Base-by-base conservation (phyloP, 768 basidiomycete genomes). In the Rhodotorula graminis region DNA sequence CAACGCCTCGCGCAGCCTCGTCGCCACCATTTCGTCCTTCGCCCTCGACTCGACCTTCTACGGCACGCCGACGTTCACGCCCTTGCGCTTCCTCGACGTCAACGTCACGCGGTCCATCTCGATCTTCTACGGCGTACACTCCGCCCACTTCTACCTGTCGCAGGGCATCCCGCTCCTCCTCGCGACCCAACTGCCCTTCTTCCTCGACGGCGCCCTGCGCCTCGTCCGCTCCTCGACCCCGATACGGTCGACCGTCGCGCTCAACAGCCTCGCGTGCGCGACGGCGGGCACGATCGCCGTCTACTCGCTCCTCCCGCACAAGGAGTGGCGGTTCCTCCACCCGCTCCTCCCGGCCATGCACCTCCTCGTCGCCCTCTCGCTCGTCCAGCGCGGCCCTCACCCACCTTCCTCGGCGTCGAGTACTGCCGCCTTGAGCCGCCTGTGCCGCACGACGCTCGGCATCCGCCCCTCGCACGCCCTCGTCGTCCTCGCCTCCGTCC, bases 261-360 rank as follows among this genome's bases (percentile, higher is more conserved):
- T 16, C 44, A 18, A 46, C 14, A 46, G 44, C 44, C 44, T 46
- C 2, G 14, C 18, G 1, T 2, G 52, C 63, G 1, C 63, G 23
- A 25, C 6, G 7, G 2, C 61, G 27, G 42, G 50, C 25, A 73
- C 65, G 47, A n/a, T 46, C 18, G 62, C 14, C 3, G 40, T 49
- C 29, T 66, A 76, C 80, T 97, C 95, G 15, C 72, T 90, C 7
- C 85, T 90, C 3, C 89, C 90, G 2, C 96, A 99, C 83, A 98
- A 98, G 78, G 96, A 99, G 84, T 97, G 93, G 93, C 85, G 96
- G 15, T 98, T 99, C 82, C 83, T 98, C 14, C 94, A 97, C 75
- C 93, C 95, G 0, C 80, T 97, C 29, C 84, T 98, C 8, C 94
- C 96, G 1, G 81, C 92, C 44, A 82, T 95, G 53, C 89, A 96